Conservation (phyloP, 2,329 filamentous ascomycete species). For the Paracoccidioides lutzii region DNA sequence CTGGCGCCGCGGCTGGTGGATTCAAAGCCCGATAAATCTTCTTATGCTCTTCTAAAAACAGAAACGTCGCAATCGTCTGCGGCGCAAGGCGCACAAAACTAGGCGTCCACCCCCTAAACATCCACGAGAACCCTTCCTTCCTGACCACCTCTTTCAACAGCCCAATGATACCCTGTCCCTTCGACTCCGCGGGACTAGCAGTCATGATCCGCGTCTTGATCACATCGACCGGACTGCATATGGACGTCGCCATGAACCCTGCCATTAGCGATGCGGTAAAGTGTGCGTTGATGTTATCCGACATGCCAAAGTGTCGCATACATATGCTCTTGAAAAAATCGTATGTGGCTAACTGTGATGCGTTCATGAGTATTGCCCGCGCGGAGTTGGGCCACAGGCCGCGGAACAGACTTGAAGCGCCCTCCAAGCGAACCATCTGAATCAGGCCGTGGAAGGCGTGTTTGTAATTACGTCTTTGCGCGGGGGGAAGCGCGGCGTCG, state of each 20-base stretch:
- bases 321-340: constrained; percentile 50
- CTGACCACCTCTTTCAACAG: constrained; percentile 42
- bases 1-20: constrained; percentile 32
- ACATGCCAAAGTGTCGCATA: constrained; percentile 39
- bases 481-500: constrained; percentile 60
- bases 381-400: constrained; percentile 54
- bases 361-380: constrained; percentile 53
- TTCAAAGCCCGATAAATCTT: constrained; percentile 43
- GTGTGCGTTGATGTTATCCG: constrained; percentile 47
- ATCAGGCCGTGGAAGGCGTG: constrained; percentile 77
- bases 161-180: constrained; percentile 32
- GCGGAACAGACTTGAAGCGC: constrained; percentile 61
- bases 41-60: constrained; percentile 57
- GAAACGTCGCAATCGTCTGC: constrained; percentile 53
- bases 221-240: constrained; percentile 55
- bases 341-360: constrained; percentile 51
- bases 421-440: constrained; percentile 80
- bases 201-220: constrained; percentile 56
- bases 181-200: constrained; percentile 32
- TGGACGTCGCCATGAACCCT: constrained; percentile 53
- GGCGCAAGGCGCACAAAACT: constrained; percentile 54
- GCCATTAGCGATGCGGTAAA: constrained; percentile 49
- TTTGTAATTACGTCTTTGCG: constrained; percentile 72
- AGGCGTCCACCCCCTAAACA: constrained; percentile 55
- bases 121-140: constrained; percentile 49